Conservation (phyloP, 2,329 filamentous ascomycete genomes). For the Phymatotrichopsis omnivora region DNA sequence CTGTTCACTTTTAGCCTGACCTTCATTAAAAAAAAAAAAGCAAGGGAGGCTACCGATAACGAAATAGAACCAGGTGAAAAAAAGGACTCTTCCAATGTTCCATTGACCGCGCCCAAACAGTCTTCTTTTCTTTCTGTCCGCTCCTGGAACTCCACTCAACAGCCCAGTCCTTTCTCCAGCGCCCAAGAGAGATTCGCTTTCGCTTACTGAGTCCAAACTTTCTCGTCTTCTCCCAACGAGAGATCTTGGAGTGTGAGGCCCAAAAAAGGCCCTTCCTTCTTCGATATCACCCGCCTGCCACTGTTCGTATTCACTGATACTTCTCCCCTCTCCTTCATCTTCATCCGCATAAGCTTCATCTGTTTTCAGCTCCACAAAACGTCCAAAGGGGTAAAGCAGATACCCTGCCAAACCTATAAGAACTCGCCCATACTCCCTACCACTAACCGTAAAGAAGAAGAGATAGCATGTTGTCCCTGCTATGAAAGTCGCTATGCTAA, state of each 20-base stretch:
- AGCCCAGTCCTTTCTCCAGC: slow-evolving; percentile 41
- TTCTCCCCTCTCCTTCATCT: slow-evolving; percentile 88
- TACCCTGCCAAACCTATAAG: slow-evolving; percentile 78
- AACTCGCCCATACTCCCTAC: slow-evolving; percentile 72
- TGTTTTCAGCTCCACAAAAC: slow-evolving; percentile 85
- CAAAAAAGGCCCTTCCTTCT: slow-evolving; percentile 91
- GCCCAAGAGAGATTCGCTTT: slow-evolving; percentile 78
- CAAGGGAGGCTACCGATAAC: slow-evolving; percentile 46
- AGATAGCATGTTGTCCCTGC: slow-evolving; percentile 70
- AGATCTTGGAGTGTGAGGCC: slow-evolving; percentile 62
- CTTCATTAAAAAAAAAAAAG: neutral
- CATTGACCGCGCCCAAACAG: slow-evolving; percentile 92
- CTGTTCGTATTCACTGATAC: slow-evolving; percentile 96
- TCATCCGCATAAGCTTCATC: slow-evolving; percentile 92
- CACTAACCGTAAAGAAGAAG: slow-evolving; percentile 68
- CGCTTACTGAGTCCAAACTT: slow-evolving; percentile 79
- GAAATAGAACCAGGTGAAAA: slow-evolving; percentile 93
- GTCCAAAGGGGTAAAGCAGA: slow-evolving; percentile 91
- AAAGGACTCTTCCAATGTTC: slow-evolving; percentile 88
- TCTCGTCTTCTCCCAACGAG: slow-evolving; percentile 77
- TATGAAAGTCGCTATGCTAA: slow-evolving; percentile 62
- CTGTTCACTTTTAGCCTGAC: slow-evolving; percentile 34
- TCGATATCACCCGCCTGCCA: slow-evolving; percentile 98
- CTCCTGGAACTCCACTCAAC: slow-evolving; percentile 40
- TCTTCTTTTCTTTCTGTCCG: slow-evolving; percentile 58